Evolutionary conservation across 2,329 filamentous ascomycete genomes (phyloP), one percentile per base, ranked within the genome.

Genomic region (Diplodia scrobiculata): DNA sequence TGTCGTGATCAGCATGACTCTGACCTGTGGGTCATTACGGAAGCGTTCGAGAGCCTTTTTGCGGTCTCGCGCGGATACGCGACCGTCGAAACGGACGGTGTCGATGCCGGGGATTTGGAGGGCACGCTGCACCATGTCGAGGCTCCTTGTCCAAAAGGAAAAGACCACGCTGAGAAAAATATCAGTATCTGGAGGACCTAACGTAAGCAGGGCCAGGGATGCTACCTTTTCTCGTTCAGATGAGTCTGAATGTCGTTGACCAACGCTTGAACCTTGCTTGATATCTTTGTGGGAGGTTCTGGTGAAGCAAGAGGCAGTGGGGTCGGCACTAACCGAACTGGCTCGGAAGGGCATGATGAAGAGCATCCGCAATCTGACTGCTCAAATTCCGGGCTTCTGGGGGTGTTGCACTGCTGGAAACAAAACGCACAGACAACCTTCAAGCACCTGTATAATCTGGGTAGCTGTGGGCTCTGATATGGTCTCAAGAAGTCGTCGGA

Each of bases 141-240:
- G 79, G 0, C 79, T 84, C 11, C 79, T 69, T 17, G 80, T 78
- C 83, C 83, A 85, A 0, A 74, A 80, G 0, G 83, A 84, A 66
- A 86, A 86, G 0, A 85, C 78, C 17, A 84, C 76, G 7, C 2
- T 52, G 14, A 9, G 5, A 9, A 32, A 32, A 25, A 25, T 25
- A 25, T 25, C 25, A 25, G 25, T 25, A 25, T 25, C 25, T 25
- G 25, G 25, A 25, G 25, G 25, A 25, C 3, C 2, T 4, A 25
- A 25, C 25, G 25, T 25, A 25, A 25, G 2, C 25, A 25, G 25
- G 25, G 25, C 25, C 25, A 25, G 1, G 25, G 0, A 4, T 4
- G 25, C 25, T 32, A 32, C 29, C 29, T 32, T 9, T 32, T 32
- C 29, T 32, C 29, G 29, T 32, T 5, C 5, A 32, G 29, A 9